Percentiles rank a stretch among this genome's conserved stretches.
These are phyloP conservation scores for Silene latifolia DNA, from an alignment of 148 eudicot genomes.

Conservation along the genomic window DNA sequence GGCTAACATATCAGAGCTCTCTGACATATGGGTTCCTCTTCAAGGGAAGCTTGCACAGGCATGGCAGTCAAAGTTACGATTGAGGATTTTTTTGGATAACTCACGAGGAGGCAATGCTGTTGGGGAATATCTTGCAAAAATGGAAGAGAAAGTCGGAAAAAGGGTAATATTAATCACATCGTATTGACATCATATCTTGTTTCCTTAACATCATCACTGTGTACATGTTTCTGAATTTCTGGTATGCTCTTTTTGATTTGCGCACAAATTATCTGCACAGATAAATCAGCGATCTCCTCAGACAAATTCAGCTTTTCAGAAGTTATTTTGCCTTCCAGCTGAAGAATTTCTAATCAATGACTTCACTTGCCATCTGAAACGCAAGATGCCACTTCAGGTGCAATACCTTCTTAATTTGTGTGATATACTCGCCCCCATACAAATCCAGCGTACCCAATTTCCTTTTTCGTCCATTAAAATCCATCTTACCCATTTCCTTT, in stretches of 20 bases:
- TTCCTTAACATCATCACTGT: not conserved
- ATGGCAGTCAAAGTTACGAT: constrained; percentile 85
- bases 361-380: constrained; percentile 89
- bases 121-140: constrained; percentile 72
- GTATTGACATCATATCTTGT: constrained; percentile 2
- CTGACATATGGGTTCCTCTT: constrained; percentile 89
- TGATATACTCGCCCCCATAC: not conserved
- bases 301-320: constrained; percentile 95
- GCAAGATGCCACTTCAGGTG: constrained; percentile 97
- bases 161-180: constrained; percentile 47
- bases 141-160: constrained; percentile 98
- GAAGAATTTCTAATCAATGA: constrained; percentile 97
- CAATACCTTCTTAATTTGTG: constrained; percentile 6
- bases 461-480: not conserved
- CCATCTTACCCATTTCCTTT: not conserved
- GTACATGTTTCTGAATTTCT: constrained; percentile 1
- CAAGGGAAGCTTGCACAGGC: constrained; percentile 93
- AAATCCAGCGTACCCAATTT: not conserved
- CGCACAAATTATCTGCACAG: constrained; percentile 33
- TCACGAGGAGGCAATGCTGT: constrained; percentile 67
- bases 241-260: constrained; percentile 4
- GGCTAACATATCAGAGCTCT: constrained; percentile 72
- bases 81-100: constrained; percentile 83
- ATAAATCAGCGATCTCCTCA: constrained; percentile 87
- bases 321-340: constrained; percentile 88